A percentile compares a stretch with the other conserved stretches of the same genome.
Evolutionary conservation across 164 flowering plant species (phyloP).

Genomic region (Magnolia kwangsiensis): DNA sequence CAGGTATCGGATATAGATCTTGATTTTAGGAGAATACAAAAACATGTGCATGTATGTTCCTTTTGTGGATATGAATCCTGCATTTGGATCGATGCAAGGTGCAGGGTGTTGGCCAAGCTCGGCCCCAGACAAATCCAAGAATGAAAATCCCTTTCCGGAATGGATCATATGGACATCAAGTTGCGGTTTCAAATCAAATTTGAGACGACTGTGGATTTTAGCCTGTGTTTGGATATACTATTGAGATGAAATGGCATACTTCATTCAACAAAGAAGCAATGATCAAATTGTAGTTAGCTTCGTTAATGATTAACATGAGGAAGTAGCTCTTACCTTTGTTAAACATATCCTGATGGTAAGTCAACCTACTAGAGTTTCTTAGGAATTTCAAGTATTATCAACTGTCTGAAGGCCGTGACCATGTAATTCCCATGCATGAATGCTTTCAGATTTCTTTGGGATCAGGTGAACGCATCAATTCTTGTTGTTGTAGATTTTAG

Average conservation of each 20-base stretch:
- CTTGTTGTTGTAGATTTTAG: conserved; percentile 94
- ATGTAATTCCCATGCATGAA: too few relatives aligned
- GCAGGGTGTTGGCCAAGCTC: conserved; percentile 27
- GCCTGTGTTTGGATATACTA: too few relatives aligned
- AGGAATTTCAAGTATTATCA: conserved; percentile 71
- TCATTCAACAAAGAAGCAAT: too few relatives aligned
- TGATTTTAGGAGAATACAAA: too few relatives aligned
- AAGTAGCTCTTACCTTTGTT: too few relatives aligned
- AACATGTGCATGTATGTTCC: too few relatives aligned
- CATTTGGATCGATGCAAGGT: conserved; percentile 17
- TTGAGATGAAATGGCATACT: too few relatives aligned
- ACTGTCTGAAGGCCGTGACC: conserved; percentile 32
- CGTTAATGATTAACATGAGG: too few relatives aligned
- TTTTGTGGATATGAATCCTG: conserved; percentile 3
- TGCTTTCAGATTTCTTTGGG: conserved; percentile 15
- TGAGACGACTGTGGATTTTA: too few relatives aligned
- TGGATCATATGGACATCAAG: conserved; percentile 33
- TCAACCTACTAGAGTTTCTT: conserved; percentile 63
- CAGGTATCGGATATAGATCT: conserved; percentile 31
- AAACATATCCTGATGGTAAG: conserved; percentile 34
- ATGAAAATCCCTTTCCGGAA: conserved; percentile 23
- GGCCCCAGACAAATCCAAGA: conserved; percentile 32
- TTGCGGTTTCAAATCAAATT: conserved; percentile 49
- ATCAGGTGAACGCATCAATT: conserved; percentile 80
- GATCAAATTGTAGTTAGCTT: too few relatives aligned